phyloP scores from a whole-genome alignment of 345 rosid species.

The Euphorbia peplus region DNA sequence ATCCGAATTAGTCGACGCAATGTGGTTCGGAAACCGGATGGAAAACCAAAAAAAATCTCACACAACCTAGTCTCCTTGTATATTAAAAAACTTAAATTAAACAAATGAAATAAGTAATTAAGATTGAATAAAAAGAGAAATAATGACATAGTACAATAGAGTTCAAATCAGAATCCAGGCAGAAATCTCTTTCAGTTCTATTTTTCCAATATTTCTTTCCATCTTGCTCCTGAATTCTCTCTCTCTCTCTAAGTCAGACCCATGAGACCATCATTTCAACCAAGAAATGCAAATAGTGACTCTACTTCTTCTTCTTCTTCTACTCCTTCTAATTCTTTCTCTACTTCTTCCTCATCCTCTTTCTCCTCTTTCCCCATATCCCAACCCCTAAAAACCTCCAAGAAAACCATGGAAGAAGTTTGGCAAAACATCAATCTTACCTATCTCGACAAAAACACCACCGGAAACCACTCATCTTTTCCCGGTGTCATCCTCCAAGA shows the following conservation, averaged over 20 bases:
- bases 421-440: constrained; percentile 42
- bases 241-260: background rate
- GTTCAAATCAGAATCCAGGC: background rate
- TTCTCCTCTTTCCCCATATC: no score
- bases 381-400: no score
- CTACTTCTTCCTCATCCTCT: constrained; percentile 3
- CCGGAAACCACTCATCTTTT: constrained; percentile 3
- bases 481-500: constrained; percentile 31
- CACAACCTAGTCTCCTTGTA: no score
- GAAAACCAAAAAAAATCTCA: no score
- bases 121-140: background rate
- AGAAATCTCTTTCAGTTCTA: background rate
- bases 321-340: constrained; percentile 16
- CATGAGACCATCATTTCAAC: constrained; percentile 18
- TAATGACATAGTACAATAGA: background rate
- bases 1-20: no score
- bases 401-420: constrained; percentile 45
- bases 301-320: constrained; percentile 14
- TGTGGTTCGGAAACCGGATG: no score
- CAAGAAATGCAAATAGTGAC: background rate
- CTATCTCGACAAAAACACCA: constrained; percentile 5
- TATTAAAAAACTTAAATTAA: background rate
- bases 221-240: no score
- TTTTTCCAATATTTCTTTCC: background rate
- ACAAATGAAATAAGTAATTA: background rate